Base-by-base conservation (phyloP, 1,284 basidiomycete genomes). In the Heterobasidion occidentale region DNA sequence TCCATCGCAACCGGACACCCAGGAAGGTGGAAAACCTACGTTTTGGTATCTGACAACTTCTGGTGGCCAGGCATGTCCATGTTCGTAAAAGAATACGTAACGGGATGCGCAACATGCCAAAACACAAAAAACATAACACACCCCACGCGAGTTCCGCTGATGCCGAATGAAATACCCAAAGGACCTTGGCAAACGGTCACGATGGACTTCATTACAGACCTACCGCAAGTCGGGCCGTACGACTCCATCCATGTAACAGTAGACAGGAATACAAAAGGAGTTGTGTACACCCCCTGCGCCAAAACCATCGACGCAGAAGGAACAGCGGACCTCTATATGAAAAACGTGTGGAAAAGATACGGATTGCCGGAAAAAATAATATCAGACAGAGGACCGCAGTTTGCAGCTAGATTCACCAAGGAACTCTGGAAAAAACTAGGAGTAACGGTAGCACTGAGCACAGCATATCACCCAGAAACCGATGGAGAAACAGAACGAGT, bases 1-100 rank as follows among this genome's bases (percentile, higher is more conserved):
- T 54, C 60, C 0, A 58, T 34, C 2, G 47, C 62, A 9, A 62
- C 64, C 7, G 67, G 75, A 46, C 76, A 79, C 60, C 68, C 65
- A 7, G 76, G 76, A 7, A 54, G 60, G 19, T 57, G 55, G 7
- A 68, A 68, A 55, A 74, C 69, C 0, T 38, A 64, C 15, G 65
- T 68, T 55, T 53, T 68, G 1, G 58, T 71, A 1, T 42, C 58
- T 1, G 36, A 63, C 1, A 63, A 69, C 55, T 74, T 67, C 58
- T 70, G 63, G 63, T 74, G 71, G 70, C 69, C 69, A 8, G 51
- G 58, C 20, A 65, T 72, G 52, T 53, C 56, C 9, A 42, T 54
- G 1, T 65, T 61, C 52, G 59, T 69, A 19, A 56, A 56, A 0
- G 42, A 60, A 0, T 74, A 73, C 51, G 56, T 68, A 3, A 46